Percentiles rank a stretch among this genome's conserved stretches.
Conservation (phyloP, 768 basidiomycete genomes). For the Imleria badia region DNA sequence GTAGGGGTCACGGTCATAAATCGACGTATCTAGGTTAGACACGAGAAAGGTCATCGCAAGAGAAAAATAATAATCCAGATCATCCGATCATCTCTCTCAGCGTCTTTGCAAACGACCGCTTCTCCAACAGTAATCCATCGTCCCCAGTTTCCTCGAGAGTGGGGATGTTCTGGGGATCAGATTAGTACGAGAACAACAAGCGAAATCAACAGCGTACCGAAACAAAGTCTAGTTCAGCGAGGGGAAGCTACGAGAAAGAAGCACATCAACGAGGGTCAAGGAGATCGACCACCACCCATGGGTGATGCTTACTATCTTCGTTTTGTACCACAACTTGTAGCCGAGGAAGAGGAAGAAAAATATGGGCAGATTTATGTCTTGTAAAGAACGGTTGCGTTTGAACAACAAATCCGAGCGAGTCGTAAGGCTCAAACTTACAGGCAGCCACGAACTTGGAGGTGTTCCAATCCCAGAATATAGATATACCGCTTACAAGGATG, state of each 20-base stretch:
- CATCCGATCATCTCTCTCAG: constrained; percentile 10
- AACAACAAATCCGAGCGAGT: background rate
- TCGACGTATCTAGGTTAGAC: background rate
- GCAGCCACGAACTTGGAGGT: constrained; percentile 48
- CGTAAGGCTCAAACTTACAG: constrained; percentile 28
- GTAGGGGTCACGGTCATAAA: background rate
- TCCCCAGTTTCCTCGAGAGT: constrained; percentile 66
- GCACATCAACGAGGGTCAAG: background rate
- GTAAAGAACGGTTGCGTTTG: background rate
- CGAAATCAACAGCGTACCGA: constrained; percentile 38
- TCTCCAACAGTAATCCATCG: constrained; percentile 13
- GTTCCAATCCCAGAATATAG: constrained; percentile 65
- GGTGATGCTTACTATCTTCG: constrained; percentile 18
- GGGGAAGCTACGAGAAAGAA: constrained; percentile 7
- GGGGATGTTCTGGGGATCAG: constrained; percentile 54
- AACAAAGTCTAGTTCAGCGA: constrained; percentile 65
- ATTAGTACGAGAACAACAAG: background rate
- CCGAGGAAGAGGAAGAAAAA: constrained; percentile 46
- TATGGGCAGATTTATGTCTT: constrained; percentile 42
- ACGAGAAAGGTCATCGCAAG: background rate
- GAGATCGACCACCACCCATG: background rate
- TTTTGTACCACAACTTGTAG: constrained; percentile 39
- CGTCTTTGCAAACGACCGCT: background rate
- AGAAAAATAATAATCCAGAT: background rate
- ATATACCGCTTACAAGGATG: constrained; percentile 55